Base-by-base conservation (phyloP, 78 protist species). In the Creolimax fragrantissima region DNA sequence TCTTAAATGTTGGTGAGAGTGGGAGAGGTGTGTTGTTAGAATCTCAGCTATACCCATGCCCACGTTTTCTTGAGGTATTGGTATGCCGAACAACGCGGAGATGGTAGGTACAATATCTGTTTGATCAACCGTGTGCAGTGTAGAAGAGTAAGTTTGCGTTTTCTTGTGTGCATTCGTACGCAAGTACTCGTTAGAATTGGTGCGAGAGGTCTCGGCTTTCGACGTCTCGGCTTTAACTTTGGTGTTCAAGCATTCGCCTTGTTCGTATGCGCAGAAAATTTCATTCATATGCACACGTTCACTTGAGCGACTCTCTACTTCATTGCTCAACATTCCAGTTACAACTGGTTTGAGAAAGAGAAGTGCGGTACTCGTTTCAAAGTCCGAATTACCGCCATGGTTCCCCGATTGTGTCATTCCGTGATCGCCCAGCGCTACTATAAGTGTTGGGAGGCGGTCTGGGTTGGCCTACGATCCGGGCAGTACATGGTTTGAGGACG, bases 361-460 rank as follows among this genome's bases (percentile, higher is more conserved):
- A 37, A 94, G 43, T 2, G 90, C 90, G 3, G 98, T 85, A 2
- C 88, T 66, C 1, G 92, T 93, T 88, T 97, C 98, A 0, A 81
- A 41, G 11, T 89, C 94, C 24, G 95, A 86, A 17, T 95, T 90
- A 17, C 98, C 98, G n/a, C 97, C 98, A 91, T 97, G 98, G 84
- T 96, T 97, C 39, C 98, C 98, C 67, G 67, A 90, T 81, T 93
- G 92, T 39, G 90, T 97, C 98, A 97, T 97, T 32, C 98, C 98
- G 88, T 97, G 98, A 85, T 97, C 98, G 45, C 94, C 67, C 81
- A 92, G 84, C 41, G 95, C 42, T 17, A 96, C 90, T 35, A 95
- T 66, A 41, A 96, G 84, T 24, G 96, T 95, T 37, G 88, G 45
- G 3, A 93, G 95, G 44, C 42, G 36, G 2, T 5, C n/a, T 5